phyloP scores from a whole-genome alignment of 2,329 filamentous ascomycete genomes.

The Xylariaceae sp. region DNA sequence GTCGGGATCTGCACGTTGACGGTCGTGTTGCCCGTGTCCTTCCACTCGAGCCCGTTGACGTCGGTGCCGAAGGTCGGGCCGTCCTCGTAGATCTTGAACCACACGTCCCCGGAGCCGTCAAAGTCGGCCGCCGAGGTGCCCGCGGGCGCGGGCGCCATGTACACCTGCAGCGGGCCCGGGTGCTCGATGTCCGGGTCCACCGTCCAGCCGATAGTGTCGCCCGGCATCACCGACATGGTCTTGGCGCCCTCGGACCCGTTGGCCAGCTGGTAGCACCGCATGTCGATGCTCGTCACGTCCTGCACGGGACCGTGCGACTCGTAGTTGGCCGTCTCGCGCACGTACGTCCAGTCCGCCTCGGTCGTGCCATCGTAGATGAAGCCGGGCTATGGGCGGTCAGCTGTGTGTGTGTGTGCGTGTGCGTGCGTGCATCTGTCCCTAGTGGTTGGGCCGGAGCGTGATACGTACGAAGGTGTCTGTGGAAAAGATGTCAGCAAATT shows the following conservation, averaged over 20 bases:
- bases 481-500: constrained; percentile 7
- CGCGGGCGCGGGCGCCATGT: constrained; percentile 21
- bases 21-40: constrained; percentile 10
- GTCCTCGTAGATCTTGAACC: constrained; percentile 26
- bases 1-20: constrained; percentile 22
- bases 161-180: constrained; percentile 23
- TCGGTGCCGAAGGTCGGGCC: constrained; percentile 14
- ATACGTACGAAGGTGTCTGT: constrained; percentile 20
- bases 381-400: constrained; percentile 10
- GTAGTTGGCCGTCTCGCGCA: constrained; percentile 31
- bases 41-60: constrained; percentile 13
- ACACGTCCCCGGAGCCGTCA: constrained; percentile 19
- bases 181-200: constrained; percentile 23
- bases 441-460: constrained; percentile 4
- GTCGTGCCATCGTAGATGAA: constrained; percentile 18
- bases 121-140: constrained; percentile 20
- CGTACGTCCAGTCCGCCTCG: constrained; percentile 24
- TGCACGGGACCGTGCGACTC: constrained; percentile 27
- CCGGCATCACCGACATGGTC: constrained; percentile 27
- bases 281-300: constrained; percentile 24
- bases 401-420: constrained; percentile 1
- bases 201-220: constrained; percentile 27
- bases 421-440: neutral
- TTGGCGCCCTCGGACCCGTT: constrained; percentile 21
- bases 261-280: constrained; percentile 28